Evolutionary conservation across 768 basidiomycete genomes (phyloP), one percentile per base, ranked within the genome.

Genomic region (Calvatia gigantea): DNA sequence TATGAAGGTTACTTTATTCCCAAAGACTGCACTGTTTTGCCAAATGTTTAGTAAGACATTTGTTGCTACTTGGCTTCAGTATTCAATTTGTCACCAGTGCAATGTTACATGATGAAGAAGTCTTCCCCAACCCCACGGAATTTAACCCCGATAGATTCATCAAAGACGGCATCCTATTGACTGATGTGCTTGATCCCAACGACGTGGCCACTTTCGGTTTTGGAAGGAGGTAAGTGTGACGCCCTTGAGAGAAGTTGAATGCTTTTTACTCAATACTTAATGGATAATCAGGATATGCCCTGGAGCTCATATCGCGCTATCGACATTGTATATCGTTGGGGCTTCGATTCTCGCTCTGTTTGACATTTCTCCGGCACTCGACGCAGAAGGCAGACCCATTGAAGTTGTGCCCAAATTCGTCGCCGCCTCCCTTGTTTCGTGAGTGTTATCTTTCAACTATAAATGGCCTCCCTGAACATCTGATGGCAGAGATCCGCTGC

Each of bases 141-240:
- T 67, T 65, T 56, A 61, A 58, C 12, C 66, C 65, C 4, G 63
- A 65, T 29, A 37, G 66, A 9, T 65, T 62, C 41, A 8, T 60
- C 12, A 58, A 55, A 31, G 54, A 58, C 2, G 59, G 59, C 51
- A 57, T 64, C 0, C 45, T 54, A 3, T 60, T 59, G 19, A 41
- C 63, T 1, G 61, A 69, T 9, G 60, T 69, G 19, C 61, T 58
- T 27, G 65, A 67, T 35, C 65, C 68, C 0, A 67, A 58, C 0
- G 15, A 56, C 0, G 58, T 63, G n/a, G 58, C 60, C 3, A 63
- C 62, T 6, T 73, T 67, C 59, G 72, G 72, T 0, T 72, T 70
- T 55, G 70, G 71, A 11, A 39, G 69, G 43, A 58, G 68, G 33
- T 42, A n/a, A 9, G 35, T 9, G 2, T 4, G 12, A 37, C 35